Base-by-base conservation (phyloP, 202 grass and related monocot genomes). In the Saccharum hybrid region DNA sequence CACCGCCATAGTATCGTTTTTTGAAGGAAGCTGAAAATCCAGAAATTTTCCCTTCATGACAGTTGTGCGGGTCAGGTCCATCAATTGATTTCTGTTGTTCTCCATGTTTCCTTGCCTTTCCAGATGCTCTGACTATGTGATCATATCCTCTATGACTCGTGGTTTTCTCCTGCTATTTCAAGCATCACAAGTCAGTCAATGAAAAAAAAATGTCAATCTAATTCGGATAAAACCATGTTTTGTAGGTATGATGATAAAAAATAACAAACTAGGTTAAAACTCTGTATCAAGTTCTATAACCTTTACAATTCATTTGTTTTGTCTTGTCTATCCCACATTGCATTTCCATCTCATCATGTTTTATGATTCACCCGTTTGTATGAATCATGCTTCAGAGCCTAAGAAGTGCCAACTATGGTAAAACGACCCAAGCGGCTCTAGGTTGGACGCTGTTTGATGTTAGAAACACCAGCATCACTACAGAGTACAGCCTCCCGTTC, bases 1-100 rank as follows among this genome's bases (percentile, higher is more conserved):
- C 62, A 48, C 89, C 84, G 69, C 83, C 89, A 74, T 74, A 83
- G 63, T 82, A 88, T 74, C 52, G 62, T 91, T 87, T 80, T 61
- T 63, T 86, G 63, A 87, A 81, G 61, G 72, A 85, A 77, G 70
- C 63, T 63, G 84, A 79, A 87, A 79, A 85, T 62, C 84, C 82
- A 87, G 70, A 80, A 94, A 38, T 76, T 54, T 3, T 76, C 18
- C 41, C 40, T 40, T 78, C 82, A 75, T 69, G 80, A 66, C 63
- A 57, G 28, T 70, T 19, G 45, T 78, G 63, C 34, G 16, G 61
- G 1, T 78, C 40, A 63, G 15, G 43, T 60, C 49, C 41, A 65
- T 75, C 81, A 80, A 69, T 87, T 45, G 77, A 84, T 83, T 85
- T 81, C 18, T 59, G 49, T 67, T 41, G 72, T 66, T 81, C 66